phyloP scores from a whole-genome alignment of 2,329 filamentous ascomycete species.

The Helminthosporium solani region DNA sequence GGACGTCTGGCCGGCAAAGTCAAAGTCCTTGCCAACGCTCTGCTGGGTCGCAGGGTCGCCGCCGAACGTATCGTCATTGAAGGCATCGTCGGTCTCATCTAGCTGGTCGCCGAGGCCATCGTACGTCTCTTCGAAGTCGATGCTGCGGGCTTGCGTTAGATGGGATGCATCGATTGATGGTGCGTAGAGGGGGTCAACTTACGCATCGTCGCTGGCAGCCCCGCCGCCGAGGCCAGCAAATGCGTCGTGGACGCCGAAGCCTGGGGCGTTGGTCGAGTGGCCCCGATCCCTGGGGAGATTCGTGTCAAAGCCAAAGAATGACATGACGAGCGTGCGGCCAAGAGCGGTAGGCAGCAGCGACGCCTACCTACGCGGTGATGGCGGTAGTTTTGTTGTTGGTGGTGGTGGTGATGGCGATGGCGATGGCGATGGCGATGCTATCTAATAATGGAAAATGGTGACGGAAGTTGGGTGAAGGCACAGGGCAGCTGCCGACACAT shows the following conservation, averaged over 20 bases:
- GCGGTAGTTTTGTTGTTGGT: too few relatives aligned
- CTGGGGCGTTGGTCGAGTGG: constrained; percentile 68
- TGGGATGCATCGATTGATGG: constrained; percentile 27
- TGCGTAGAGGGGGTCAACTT: constrained; percentile 36
- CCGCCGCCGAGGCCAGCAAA: constrained; percentile 76
- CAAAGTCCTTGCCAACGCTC: constrained; percentile 84
- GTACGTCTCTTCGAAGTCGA: constrained; percentile 96
- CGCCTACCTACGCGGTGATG: too few relatives aligned
- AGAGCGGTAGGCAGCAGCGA: constrained; percentile 1
- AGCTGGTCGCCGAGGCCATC: constrained; percentile 90
- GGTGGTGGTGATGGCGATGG: not conserved
- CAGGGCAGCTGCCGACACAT: constrained; percentile 13
- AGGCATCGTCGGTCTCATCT: constrained; percentile 86
- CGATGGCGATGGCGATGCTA: not conserved
- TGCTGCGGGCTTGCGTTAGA: constrained; percentile 54
- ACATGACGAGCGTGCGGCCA: constrained; percentile 59
- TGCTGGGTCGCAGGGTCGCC: constrained; percentile 50
- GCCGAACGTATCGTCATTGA: constrained; percentile 94
- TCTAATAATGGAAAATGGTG: constrained; percentile 17
- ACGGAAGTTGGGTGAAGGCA: constrained; percentile 15
- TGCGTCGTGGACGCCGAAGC: constrained; percentile 86
- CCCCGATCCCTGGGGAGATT: constrained; percentile 62
- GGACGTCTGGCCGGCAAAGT: constrained; percentile 93
- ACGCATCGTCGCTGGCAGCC: constrained; percentile 61
- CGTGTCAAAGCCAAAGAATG: constrained; percentile 87